Evolutionary conservation across 1,284 basidiomycete species (phyloP).

Genomic region (Malassezia slooffiae): DNA sequence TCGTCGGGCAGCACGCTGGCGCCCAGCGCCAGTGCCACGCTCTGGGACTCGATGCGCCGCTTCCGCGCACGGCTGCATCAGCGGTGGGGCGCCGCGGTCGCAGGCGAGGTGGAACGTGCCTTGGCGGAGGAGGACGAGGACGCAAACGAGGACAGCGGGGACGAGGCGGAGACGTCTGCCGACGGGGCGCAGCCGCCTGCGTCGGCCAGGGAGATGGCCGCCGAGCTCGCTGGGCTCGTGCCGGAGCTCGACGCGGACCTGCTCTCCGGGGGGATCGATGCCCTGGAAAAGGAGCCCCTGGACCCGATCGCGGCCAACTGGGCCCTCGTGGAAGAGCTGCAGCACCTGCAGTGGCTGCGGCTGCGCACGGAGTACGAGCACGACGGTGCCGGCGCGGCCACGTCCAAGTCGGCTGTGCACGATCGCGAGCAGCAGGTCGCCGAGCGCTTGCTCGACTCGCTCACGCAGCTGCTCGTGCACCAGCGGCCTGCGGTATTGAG

Average conservation of each 20-base stretch:
- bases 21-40: slow-evolving; percentile 11
- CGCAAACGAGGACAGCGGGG: background rate
- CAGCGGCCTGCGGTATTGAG: slow-evolving; percentile 11
- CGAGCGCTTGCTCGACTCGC: slow-evolving; percentile 19
- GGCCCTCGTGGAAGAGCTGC: slow-evolving; percentile 25
- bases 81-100: slow-evolving; percentile 7
- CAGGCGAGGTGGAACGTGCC: no score
- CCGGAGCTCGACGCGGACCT: slow-evolving; percentile 11
- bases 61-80: background rate
- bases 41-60: slow-evolving; percentile 9
- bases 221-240: slow-evolving; percentile 7
- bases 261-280: slow-evolving; percentile 14
- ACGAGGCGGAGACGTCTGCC: background rate
- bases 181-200: no score
- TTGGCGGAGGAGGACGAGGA: slow-evolving; percentile 4
- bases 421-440: slow-evolving; percentile 24
- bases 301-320: slow-evolving; percentile 20
- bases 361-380: slow-evolving; percentile 18
- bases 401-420: slow-evolving; percentile 10
- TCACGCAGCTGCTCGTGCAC: slow-evolving; percentile 18
- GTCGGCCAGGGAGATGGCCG: background rate
- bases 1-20: slow-evolving; percentile 21
- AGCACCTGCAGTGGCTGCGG: slow-evolving; percentile 35
- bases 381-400: background rate
- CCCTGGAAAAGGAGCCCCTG: slow-evolving; percentile 23